Evolutionary conservation across 306 rosid genomes (phyloP).

Genomic region (Glycyrrhiza uralensis): DNA sequence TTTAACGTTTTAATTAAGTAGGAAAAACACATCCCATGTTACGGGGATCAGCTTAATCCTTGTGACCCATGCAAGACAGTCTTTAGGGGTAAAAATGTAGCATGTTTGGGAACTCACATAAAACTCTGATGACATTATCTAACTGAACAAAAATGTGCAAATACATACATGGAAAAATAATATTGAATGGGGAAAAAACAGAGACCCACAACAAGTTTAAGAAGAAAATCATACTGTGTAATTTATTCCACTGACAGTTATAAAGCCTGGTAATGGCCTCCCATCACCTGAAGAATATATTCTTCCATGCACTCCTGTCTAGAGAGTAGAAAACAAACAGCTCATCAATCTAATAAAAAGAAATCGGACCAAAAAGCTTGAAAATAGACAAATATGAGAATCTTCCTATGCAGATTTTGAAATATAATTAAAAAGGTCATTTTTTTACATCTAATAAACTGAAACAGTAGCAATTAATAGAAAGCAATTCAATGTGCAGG

Average conservation of each 20-base stretch:
- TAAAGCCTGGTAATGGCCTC: slow-evolving; percentile 65
- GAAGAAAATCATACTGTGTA: slow-evolving; percentile 47
- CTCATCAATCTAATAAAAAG: slow-evolving; percentile 10
- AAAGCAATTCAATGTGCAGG: not conserved
- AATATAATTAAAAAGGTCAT: not conserved
- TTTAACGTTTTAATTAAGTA: not conserved
- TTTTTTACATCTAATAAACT: not conserved
- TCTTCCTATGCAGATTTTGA: not conserved
- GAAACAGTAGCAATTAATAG: not conserved
- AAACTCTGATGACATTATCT: not conserved
- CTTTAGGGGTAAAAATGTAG: not conserved
- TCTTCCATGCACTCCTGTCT: slow-evolving; percentile 93
- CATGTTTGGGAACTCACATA: not conserved
- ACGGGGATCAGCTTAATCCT: not conserved
- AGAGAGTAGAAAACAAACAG: slow-evolving; percentile 31
- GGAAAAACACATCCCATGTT: not conserved
- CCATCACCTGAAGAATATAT: slow-evolving; percentile 76
- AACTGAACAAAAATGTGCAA: slow-evolving; percentile 14
- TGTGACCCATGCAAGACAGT: not conserved
- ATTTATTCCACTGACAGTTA: slow-evolving; percentile 68
- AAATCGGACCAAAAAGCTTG: not conserved
- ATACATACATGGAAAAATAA: not conserved
- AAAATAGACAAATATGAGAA: not conserved
- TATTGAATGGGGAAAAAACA: not conserved
- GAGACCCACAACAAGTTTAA: not conserved